Base-by-base conservation (phyloP, 805 yeast genomes). In the Wickerhamomyces mucosus region DNA sequence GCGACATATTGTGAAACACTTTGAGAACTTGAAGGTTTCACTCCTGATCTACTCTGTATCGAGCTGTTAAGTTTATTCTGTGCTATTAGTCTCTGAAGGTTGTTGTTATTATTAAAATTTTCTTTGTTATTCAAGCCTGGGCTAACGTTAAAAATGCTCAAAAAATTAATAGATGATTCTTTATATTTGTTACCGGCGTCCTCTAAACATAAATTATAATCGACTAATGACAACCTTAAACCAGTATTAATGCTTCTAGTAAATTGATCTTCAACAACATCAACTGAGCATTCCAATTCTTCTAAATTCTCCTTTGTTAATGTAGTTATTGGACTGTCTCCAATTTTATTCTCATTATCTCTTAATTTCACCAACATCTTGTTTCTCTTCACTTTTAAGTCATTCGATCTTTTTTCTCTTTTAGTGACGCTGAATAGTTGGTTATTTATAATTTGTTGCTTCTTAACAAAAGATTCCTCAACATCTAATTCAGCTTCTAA, bases 211-310 rank as follows among this genome's bases (percentile, higher is more conserved):
- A 42, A 26, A 25, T 60, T 51, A 42, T 67, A 73, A 28, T 71
- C 74, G 9, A 54, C 48, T 9, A 71, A 45, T 1, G 74, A 52
- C 13, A 61, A 63, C 36, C 59, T 65, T 38, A 75, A 55, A 10
- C 63, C 61, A 18, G 50, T 58, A 27, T 60, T 58, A 15, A 75
- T 64, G 0, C 74, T 58, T 28, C 72, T 58, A 7, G 59, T 53
- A 29, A 64, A 58, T 44, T 75, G 80, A 19, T 60, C 66, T 36
- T 68, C 68, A 6, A 70, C 69, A 15, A 73, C 67, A 33, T 63
- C 70, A n/a, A 69, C 56, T 22, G 71, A 63, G 37, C 65, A 61
- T 26, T 61, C 59, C 34, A 65, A 52, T 39, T 69, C 74, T 45
- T 74, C 80, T 21, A 74, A 46, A 32, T 61, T 58, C 42, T 75